Base-by-base conservation (phyloP, 495 filamentous ascomycete species). In the Cudoniella acicularis region DNA sequence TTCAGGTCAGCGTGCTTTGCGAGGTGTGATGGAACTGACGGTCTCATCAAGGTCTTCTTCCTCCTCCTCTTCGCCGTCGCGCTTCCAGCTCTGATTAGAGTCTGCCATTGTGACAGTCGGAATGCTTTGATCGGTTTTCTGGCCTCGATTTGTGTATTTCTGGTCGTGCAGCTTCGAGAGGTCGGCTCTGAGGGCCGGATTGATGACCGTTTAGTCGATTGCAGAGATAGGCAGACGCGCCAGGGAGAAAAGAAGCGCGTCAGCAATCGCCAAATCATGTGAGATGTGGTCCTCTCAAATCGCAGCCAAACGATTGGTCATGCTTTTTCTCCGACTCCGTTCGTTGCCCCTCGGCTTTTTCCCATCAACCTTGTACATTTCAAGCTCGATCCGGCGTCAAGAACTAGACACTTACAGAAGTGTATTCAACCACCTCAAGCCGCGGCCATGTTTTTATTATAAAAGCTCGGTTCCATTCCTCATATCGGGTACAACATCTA, bases 41-140 rank as follows among this genome's bases (percentile, higher is more conserved):
- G 87, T 67, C 67, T 91, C 89, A 56, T 88, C 86, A 13, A 90
- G 84, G 25, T 86, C 87, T 20, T 88, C 86, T 52, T 89, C 86
- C 17, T 76, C 75, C 20, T 77, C 77, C 1, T 83, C 59, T 18
- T 68, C 56, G 3, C 63, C 59, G 21, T 64, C 48, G 1, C 36
- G 24, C 45, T 52, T 60, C 56, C 59, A 63, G 10, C n/a, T 9
- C 46, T 58, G 52, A 36, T 17, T 60, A 0, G 52, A 42, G 21
- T 63, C 63, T 23, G 66, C 49, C 66, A 68, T 68, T 4, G 13
- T 36, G 4, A 36, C 13, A n/a, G n/a, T n/a, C n/a, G n/a, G n/a
- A n/a, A n/a, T n/a, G n/a, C n/a, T n/a, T n/a, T n/a, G n/a, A n/a
- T n/a, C n/a, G n/a, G 30, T 13, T 36, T 36, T 36, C 30, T 4